A percentile compares a stretch with the other conserved stretches of the same genome.
Conservation (phyloP, 495 filamentous ascomycete genomes). For the Aspergillus cavernicola region DNA sequence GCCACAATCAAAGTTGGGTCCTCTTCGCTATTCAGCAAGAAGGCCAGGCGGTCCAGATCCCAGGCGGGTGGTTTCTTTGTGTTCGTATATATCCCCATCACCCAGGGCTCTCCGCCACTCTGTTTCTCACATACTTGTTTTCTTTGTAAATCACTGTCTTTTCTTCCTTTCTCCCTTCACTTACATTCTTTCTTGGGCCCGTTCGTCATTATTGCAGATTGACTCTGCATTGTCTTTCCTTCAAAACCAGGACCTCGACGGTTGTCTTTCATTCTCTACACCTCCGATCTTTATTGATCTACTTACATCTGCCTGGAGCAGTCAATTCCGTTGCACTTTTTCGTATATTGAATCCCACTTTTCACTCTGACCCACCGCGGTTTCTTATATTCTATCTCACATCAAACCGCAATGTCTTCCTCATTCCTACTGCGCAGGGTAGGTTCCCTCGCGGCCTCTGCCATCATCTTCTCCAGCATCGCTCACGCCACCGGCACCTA, state of each 20-base stretch:
- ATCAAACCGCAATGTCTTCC: conserved; percentile 13
- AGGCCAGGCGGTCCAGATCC: background rate
- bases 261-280: conserved; percentile 18
- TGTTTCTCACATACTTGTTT: conserved; percentile 13
- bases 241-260: conserved; percentile 21
- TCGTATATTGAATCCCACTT: background rate
- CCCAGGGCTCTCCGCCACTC: conserved; percentile 4
- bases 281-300: conserved; percentile 9
- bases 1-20: conserved; percentile 2
- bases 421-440: conserved; percentile 17
- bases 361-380: background rate
- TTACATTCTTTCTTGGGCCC: conserved; percentile 21
- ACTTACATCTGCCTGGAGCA: conserved; percentile 1
- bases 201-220: conserved; percentile 16
- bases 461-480: conserved; percentile 10
- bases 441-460: conserved; percentile 19
- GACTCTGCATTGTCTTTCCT: conserved; percentile 17
- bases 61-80: background rate
- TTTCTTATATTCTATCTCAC: background rate
- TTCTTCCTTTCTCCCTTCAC: conserved; percentile 10
- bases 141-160: conserved; percentile 12
- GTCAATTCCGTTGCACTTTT: background rate
- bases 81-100: conserved; percentile 12
- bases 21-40: background rate
- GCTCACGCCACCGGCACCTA: conserved; percentile 27